Conservation (phyloP, 164 flowering plant genomes). For the Berberis vulgaris region DNA sequence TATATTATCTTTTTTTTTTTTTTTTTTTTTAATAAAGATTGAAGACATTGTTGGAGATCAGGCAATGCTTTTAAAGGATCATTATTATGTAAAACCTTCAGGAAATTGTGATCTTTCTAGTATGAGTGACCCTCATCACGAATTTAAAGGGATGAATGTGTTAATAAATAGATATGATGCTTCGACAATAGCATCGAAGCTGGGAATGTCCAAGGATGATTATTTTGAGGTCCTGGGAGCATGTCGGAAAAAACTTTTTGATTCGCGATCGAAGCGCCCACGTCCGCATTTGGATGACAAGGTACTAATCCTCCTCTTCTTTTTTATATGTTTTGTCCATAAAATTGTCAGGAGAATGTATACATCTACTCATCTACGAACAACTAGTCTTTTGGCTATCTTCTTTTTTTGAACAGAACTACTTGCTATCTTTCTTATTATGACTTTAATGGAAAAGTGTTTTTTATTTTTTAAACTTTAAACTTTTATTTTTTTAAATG, state of each 20-base stretch:
- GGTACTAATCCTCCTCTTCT: slow-evolving; percentile 27
- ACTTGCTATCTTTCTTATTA: neutral
- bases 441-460: too few species aligned
- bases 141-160: slow-evolving; percentile 75
- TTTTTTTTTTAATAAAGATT: slow-evolving; percentile 34
- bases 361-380: too few species aligned
- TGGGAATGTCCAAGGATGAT: slow-evolving; percentile 39
- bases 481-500: too few species aligned
- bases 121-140: slow-evolving; percentile 87
- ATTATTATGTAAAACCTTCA: slow-evolving; percentile 65
- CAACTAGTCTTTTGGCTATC: too few species aligned
- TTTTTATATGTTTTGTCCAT: too few species aligned
- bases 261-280: slow-evolving; percentile 57
- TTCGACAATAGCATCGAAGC: slow-evolving; percentile 52
- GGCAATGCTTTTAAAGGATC: slow-evolving; percentile 65
- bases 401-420: neutral
- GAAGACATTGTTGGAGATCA: slow-evolving; percentile 68
- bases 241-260: slow-evolving; percentile 55
- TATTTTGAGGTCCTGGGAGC: slow-evolving; percentile 56
- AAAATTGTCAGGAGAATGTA: too few species aligned
- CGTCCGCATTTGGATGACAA: slow-evolving; percentile 92
- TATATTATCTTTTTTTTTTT: too few species aligned
- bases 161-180: slow-evolving; percentile 60
- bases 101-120: slow-evolving; percentile 92
- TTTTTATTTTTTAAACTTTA: too few species aligned